These are phyloP conservation scores for thale cress (Arabidopsis thaliana) DNA, from an alignment of 345 rosid genomes.

Conservation along the genomic window DNA sequence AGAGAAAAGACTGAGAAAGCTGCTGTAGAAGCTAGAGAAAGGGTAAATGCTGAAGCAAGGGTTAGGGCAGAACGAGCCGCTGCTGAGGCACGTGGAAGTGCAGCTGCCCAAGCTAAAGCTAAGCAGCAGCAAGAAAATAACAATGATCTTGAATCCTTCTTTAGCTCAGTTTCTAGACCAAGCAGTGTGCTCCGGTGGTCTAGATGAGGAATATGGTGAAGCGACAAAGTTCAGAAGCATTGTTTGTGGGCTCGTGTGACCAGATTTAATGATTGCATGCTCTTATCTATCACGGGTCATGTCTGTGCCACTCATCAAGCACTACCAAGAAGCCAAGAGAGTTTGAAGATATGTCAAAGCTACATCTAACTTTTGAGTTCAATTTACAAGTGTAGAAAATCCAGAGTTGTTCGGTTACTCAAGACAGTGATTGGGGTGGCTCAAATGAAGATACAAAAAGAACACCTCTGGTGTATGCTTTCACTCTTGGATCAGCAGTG, in stretches of 20 bases:
- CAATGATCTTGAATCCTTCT: conserved; percentile 87
- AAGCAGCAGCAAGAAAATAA: conserved; percentile 69
- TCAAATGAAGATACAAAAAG: not conserved
- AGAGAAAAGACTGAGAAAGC: conserved; percentile 70
- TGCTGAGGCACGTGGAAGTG: conserved; percentile 75
- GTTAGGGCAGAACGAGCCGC: conserved; percentile 81
- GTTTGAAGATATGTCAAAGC: not conserved
- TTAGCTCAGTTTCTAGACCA: conserved; percentile 71
- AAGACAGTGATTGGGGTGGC: not conserved
- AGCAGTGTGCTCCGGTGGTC: conserved; percentile 52
- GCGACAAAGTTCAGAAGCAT: no score
- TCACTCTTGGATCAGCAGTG: not conserved
- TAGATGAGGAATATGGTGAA: no score
- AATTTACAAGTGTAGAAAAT: not conserved
- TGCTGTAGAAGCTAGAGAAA: conserved; percentile 90
- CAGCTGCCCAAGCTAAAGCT: conserved; percentile 68
- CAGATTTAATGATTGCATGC: no score
- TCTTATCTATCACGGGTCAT: not conserved
- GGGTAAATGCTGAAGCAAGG: conserved; percentile 61
- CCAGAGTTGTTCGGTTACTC: not conserved
- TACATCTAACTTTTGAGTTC: not conserved
- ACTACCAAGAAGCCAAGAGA: not conserved
- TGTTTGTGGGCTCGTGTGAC: no score
- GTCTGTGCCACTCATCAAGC: not conserved
- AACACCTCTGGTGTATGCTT: not conserved